phyloP scores from a whole-genome alignment of 2,329 filamentous ascomycete species.

The Fusarium scirpi region DNA sequence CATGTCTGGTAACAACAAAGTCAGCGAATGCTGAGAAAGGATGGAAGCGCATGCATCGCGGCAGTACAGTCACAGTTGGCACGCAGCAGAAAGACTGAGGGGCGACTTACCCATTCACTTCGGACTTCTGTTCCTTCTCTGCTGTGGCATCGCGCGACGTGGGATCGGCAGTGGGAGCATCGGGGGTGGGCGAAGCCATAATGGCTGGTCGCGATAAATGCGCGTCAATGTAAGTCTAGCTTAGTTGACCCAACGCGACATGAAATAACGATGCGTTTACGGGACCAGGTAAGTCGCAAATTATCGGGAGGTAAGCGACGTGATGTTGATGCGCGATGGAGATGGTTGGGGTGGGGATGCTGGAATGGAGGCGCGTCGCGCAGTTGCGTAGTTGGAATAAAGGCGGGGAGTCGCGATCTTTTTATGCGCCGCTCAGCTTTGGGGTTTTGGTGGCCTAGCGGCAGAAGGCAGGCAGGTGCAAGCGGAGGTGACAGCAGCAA shows the following conservation, averaged over 20 bases:
- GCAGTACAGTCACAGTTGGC: conserved; percentile 20
- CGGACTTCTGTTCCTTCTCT: conserved; percentile 50
- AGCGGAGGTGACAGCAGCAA: conserved; percentile 40
- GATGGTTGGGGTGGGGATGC: conserved; percentile 28
- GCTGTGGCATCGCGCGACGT: conserved; percentile 56
- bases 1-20: conserved; percentile 45
- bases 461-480: conserved; percentile 15
- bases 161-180: conserved; percentile 57
- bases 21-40: conserved; percentile 41
- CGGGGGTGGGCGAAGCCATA: conserved; percentile 64
- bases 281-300: conserved; percentile 5
- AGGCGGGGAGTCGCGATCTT: conserved; percentile 36
- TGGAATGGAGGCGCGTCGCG: conserved; percentile 44
- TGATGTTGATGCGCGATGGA: conserved; percentile 32
- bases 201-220: conserved; percentile 60
- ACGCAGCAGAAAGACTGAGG: conserved; percentile 11
- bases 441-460: conserved; percentile 37
- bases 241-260: conserved; percentile 53
- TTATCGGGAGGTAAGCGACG: conserved; percentile 10
- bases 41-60: conserved; percentile 9
- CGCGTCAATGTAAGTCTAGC: conserved; percentile 45
- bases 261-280: conserved; percentile 47
- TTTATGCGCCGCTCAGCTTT: conserved; percentile 27
- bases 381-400: conserved; percentile 25
- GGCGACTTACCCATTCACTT: conserved; percentile 55